phyloP scores from a whole-genome alignment of 306 rosid species.

The Cicer arietinum region DNA sequence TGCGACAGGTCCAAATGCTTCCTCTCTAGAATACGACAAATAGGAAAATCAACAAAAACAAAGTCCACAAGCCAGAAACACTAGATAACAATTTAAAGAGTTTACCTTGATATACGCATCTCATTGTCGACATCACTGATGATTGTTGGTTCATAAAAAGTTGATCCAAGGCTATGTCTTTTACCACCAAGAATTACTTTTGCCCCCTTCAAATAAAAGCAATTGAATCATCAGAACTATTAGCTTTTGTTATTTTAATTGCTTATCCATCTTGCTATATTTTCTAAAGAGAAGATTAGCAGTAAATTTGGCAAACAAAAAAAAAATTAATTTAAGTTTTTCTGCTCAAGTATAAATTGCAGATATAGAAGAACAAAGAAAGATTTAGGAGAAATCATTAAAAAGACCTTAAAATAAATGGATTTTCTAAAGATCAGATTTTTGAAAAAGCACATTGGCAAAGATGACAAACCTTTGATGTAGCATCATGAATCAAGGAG shows the following conservation, averaged over 20 bases:
- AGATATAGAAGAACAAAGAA: not conserved
- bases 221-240: conserved; percentile 39
- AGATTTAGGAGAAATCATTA: conserved; percentile 16
- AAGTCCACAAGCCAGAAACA: conserved; percentile 22
- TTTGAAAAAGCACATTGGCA: not conserved
- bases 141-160: conserved; percentile 92
- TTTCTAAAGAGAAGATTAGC: conserved; percentile 26
- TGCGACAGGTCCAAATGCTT: conserved; percentile 96
- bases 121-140: conserved; percentile 71
- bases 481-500: conserved; percentile 79
- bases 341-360: conserved; percentile 8
- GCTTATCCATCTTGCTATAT: conserved; percentile 14
- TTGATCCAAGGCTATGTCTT: conserved; percentile 88
- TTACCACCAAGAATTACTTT: conserved; percentile 85
- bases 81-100: conserved; percentile 18
- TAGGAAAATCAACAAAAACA: conserved; percentile 20
- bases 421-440: conserved; percentile 11
- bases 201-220: conserved; percentile 75
- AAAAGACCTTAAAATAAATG: not conserved
- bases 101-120: conserved; percentile 83
- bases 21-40: conserved; percentile 66
- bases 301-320: not conserved
- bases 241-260: conserved; percentile 25
- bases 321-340: conserved; percentile 5
- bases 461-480: conserved; percentile 76